Conservation (phyloP, 106 monocot species). For the Phalaenopsis equestris region DNA sequence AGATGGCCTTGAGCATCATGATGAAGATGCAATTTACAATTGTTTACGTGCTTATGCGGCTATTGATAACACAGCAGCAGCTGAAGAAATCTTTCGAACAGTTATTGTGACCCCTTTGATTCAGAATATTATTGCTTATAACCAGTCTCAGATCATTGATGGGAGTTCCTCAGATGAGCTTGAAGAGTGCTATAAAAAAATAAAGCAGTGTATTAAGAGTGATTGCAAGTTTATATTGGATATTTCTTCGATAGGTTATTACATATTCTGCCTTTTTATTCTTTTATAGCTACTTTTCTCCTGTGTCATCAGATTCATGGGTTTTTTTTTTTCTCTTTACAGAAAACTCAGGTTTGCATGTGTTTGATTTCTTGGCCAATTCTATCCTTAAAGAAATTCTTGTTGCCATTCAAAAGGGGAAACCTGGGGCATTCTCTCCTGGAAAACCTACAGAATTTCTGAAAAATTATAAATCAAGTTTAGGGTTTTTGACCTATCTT, state of each 20-base stretch:
- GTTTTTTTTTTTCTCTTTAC: constrained; percentile 17
- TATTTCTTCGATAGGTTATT: constrained; percentile 78
- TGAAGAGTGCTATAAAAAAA: constrained; percentile 65
- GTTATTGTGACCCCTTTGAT: constrained; percentile 71
- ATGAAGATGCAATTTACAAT: constrained; percentile 76
- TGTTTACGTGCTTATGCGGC: constrained; percentile 98
- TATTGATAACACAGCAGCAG: constrained; percentile 75
- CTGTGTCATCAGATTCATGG: constrained; percentile 6
- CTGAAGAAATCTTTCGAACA: constrained; percentile 86
- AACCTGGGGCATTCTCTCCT: constrained; percentile 88
- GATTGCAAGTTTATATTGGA: constrained; percentile 95
- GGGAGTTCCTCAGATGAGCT: constrained; percentile 46
- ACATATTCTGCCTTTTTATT: background rate
- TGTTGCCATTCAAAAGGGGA: constrained; percentile 72
- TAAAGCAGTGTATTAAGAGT: constrained; percentile 52
- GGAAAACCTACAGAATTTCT: constrained; percentile 87
- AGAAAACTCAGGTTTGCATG: constrained; percentile 98
- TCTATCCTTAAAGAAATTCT: constrained; percentile 91
- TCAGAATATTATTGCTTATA: constrained; percentile 58
- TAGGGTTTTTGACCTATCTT: constrained; percentile 70
- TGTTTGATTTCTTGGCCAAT: constrained; percentile 95
- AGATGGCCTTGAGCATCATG: constrained; percentile 63
- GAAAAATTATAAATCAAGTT: constrained; percentile 85
- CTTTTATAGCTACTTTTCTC: background rate
- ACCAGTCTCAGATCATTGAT: constrained; percentile 28